Conservation (phyloP, 2,329 filamentous ascomycete species). For the Fusarium neocosmosporiellum region DNA sequence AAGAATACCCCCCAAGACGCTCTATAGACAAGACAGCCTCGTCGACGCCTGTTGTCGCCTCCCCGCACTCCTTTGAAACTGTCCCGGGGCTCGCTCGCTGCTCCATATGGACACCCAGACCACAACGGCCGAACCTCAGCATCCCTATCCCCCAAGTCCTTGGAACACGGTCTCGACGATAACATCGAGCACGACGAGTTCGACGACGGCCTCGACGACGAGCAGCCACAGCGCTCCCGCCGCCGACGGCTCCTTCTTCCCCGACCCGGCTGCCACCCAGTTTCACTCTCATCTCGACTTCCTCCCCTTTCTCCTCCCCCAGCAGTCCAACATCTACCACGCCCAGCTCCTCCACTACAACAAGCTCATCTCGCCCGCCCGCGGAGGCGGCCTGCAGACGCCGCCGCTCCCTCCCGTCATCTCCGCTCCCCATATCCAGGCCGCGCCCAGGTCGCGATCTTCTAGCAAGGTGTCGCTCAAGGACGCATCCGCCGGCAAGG, state of each 20-base stretch:
- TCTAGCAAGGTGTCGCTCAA: conserved; percentile 70
- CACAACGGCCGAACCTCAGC: conserved; percentile 51
- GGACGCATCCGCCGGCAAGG: conserved; percentile 59
- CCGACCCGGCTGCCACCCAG: conserved; percentile 46
- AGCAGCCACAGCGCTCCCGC: conserved; percentile 42
- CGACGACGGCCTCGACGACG: conserved; percentile 42
- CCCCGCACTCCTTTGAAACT: conserved; percentile 36
- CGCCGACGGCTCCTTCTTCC: conserved; percentile 47
- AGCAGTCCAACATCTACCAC: conserved; percentile 69
- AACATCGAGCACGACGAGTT: conserved; percentile 41
- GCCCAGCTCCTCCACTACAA: conserved; percentile 74
- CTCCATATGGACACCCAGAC: conserved; percentile 55
- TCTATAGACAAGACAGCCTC: conserved; percentile 28
- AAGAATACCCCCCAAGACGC: conserved; percentile 27
- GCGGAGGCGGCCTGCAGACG: conserved; percentile 67
- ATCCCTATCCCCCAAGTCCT: conserved; percentile 51
- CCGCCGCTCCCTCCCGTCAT: conserved; percentile 66
- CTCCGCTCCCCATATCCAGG: conserved; percentile 67
- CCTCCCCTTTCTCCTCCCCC: conserved; percentile 67
- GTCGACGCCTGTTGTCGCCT: conserved; percentile 38
- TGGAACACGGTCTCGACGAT: conserved; percentile 45
- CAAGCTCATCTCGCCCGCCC: conserved; percentile 69
- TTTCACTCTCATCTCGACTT: conserved; percentile 62
- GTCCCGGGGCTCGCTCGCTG: conserved; percentile 46
- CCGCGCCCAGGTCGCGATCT: conserved; percentile 67